These are phyloP conservation scores for Starmerella geochares DNA, from an alignment of 805 yeast genomes.

Conservation along the genomic window DNA sequence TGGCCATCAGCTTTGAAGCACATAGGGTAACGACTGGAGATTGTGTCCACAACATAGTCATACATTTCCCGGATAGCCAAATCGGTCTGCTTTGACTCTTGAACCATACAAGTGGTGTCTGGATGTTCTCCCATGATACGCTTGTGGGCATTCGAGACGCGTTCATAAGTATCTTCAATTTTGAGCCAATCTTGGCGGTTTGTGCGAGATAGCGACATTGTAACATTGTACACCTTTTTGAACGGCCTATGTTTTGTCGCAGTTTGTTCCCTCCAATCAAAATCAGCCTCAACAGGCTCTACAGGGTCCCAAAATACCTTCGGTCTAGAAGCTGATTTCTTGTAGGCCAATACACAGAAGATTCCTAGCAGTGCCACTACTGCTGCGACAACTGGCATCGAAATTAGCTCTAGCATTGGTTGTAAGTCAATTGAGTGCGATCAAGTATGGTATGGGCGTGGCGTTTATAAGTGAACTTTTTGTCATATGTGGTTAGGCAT, in stretches of 20 bases:
- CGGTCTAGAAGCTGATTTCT: neutral
- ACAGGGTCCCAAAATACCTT: neutral
- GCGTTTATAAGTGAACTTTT: neutral
- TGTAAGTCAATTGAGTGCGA: too few species aligned
- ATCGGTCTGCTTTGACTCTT: slow-evolving; percentile 20
- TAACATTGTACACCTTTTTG: slow-evolving; percentile 47
- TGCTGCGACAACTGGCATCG: neutral
- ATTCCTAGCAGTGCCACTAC: neutral
- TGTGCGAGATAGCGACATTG: slow-evolving; percentile 48
- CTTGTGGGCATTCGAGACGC: slow-evolving; percentile 37
- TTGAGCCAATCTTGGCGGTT: slow-evolving; percentile 47
- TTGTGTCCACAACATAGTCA: slow-evolving; percentile 34
- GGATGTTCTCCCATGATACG: slow-evolving; percentile 27
- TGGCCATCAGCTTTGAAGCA: slow-evolving; percentile 33
- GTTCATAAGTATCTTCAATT: slow-evolving; percentile 50
- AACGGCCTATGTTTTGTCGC: slow-evolving; percentile 41
- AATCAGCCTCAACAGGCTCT: slow-evolving; percentile 6
- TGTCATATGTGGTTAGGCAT: neutral
- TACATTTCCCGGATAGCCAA: slow-evolving; percentile 41
- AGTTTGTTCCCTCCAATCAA: slow-evolving; percentile 9
- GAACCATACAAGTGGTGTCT: slow-evolving; percentile 10
- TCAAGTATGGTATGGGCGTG: too few species aligned
- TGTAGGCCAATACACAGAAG: neutral
- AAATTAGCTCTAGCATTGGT: neutral
- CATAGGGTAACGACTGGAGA: slow-evolving; percentile 43